Evolutionary conservation across 2,329 filamentous ascomycete genomes (phyloP).

Genomic region (Monosporascus sp.): DNA sequence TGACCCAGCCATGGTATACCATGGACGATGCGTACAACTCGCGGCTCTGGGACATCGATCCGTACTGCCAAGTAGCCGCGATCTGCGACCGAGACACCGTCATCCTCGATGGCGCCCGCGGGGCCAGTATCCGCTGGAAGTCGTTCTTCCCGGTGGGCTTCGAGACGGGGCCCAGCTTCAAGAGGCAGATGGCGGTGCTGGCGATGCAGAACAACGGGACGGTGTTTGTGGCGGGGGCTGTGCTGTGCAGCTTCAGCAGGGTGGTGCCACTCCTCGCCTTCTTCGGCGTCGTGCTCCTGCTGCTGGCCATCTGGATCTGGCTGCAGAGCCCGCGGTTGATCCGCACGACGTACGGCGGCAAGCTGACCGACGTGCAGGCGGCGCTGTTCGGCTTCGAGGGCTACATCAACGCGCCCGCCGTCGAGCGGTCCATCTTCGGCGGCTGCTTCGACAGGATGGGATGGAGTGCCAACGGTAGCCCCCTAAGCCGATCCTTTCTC

Average conservation of each 20-base stretch:
- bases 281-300: background rate
- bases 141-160: background rate
- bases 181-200: background rate
- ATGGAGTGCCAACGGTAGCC: constrained; percentile 9
- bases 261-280: background rate
- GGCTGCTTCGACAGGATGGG: constrained; percentile 4
- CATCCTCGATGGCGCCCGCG: constrained; percentile 24
- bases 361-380: constrained; percentile 5
- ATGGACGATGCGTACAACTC: constrained; percentile 34
- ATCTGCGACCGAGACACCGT: constrained; percentile 35
- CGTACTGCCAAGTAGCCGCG: constrained; percentile 33
- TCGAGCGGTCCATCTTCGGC: constrained; percentile 8
- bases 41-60: constrained; percentile 39
- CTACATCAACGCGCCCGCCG: constrained; percentile 2
- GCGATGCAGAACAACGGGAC: background rate
- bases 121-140: constrained; percentile 38
- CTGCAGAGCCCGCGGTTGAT: background rate
- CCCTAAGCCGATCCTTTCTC: constrained; percentile 2
- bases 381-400: constrained; percentile 2
- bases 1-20: constrained; percentile 32
- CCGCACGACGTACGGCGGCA: constrained; percentile 3
- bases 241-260: background rate
- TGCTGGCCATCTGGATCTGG: background rate
- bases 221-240: background rate
- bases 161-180: background rate